phyloP scores from a whole-genome alignment of 371 early-diverging fungal genomes.

The Mucor mucedo region DNA sequence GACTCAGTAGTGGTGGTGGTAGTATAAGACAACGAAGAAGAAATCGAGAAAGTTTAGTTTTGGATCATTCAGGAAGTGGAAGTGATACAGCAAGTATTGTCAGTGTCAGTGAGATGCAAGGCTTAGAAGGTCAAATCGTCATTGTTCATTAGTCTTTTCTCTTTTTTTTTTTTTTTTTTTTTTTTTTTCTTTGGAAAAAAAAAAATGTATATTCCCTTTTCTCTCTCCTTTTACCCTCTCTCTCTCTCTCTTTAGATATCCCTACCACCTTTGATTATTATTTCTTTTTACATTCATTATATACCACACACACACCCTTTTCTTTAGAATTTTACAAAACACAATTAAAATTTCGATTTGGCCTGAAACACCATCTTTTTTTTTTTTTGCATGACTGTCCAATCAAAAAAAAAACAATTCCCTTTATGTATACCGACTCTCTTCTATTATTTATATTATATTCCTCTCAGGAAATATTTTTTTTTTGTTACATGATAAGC shows the following conservation, averaged over 20 bases:
- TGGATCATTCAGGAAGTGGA: conserved; percentile 53
- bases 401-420: too few species aligned
- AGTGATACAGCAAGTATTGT: conserved; percentile 55
- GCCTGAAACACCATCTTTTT: too few species aligned
- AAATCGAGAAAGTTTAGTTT: conserved; percentile 50
- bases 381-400: too few species aligned
- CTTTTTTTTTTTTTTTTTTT: background rate
- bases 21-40: conserved; percentile 28
- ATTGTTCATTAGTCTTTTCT: conserved; percentile 45
- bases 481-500: too few species aligned
- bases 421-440: too few species aligned
- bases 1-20: conserved; percentile 18
- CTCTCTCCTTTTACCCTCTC: too few species aligned
- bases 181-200: background rate
- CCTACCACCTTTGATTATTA: too few species aligned
- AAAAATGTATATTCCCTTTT: background rate
- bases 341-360: too few species aligned
- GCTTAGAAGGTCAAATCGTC: conserved; percentile 49
- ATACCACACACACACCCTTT: background rate
- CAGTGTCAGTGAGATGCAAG: conserved; percentile 53
- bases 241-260: too few species aligned
- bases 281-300: background rate
- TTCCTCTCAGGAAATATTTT: too few species aligned
- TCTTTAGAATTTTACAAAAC: too few species aligned
- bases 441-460: too few species aligned